A percentile compares a stretch with the other conserved stretches of the same genome.
These are phyloP conservation scores for Talaromyces sp. DNA, from an alignment of 2,329 filamentous ascomycete genomes.

Conservation along the genomic window DNA sequence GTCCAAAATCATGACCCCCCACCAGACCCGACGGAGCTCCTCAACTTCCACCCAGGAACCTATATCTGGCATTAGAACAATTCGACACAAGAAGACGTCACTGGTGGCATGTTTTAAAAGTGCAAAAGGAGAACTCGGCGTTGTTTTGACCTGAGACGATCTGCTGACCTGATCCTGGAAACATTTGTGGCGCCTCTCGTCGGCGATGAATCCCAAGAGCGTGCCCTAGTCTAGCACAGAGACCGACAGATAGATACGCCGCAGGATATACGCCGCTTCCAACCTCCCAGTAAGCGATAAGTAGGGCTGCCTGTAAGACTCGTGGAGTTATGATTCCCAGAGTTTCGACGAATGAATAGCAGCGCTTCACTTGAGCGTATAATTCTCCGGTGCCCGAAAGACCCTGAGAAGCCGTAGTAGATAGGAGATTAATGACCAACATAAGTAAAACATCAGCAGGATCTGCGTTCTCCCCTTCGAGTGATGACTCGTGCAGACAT, in stretches of 20 bases:
- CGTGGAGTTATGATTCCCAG: not conserved
- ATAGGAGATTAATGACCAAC: not conserved
- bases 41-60: slow-evolving; percentile 1
- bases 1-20: not conserved
- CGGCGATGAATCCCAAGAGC: not conserved
- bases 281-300: not conserved
- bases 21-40: slow-evolving; percentile 4
- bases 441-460: not conserved
- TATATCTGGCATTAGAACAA: not conserved
- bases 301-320: not conserved
- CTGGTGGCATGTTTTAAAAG: not conserved
- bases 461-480: not conserved
- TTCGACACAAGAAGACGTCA: not conserved
- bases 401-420: not conserved
- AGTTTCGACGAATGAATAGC: not conserved
- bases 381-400: not conserved
- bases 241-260: not conserved
- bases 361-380: not conserved
- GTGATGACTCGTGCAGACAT: slow-evolving; percentile 1
- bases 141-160: not conserved
- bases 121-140: not conserved
- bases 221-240: not conserved
- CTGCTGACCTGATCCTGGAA: not conserved
- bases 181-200: not conserved
- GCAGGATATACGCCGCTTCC: not conserved